Conservation (phyloP, 2,329 filamentous ascomycete species). For the Trichoderma koningii region DNA sequence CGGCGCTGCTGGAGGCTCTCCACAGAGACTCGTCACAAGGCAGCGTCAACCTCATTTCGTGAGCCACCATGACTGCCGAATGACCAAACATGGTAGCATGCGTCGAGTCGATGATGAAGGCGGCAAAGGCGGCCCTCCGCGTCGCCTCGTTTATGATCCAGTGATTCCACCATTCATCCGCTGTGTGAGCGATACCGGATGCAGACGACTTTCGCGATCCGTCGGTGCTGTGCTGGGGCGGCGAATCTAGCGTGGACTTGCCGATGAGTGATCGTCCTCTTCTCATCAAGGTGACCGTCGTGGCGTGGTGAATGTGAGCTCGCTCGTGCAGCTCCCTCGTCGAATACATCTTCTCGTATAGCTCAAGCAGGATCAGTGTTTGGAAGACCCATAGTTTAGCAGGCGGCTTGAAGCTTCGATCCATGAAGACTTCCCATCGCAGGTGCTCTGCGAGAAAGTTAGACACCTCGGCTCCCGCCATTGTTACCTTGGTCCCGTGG, state of each 20-base stretch:
- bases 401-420: slow-evolving; percentile 83
- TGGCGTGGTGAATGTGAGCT: slow-evolving; percentile 95
- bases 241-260: slow-evolving; percentile 79
- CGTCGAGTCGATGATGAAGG: slow-evolving; percentile 92
- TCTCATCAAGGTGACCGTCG: slow-evolving; percentile 92
- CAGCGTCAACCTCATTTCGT: slow-evolving; percentile 87
- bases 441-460: slow-evolving; percentile 91
- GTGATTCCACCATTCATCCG: slow-evolving; percentile 90
- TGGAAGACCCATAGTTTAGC: slow-evolving; percentile 97
- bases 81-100: slow-evolving; percentile 98
- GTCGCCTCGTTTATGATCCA: slow-evolving; percentile 97
- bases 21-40: slow-evolving; percentile 93
- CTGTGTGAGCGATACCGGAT: slow-evolving; percentile 64
- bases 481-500: slow-evolving; percentile 71
- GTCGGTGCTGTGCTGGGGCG: slow-evolving; percentile 64
- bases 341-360: slow-evolving; percentile 98
- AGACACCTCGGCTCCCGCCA: slow-evolving; percentile 77
- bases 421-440: slow-evolving; percentile 95
- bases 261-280: slow-evolving; percentile 89
- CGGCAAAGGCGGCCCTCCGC: slow-evolving; percentile 84
- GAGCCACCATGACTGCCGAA: slow-evolving; percentile 93
- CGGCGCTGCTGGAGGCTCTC: slow-evolving; percentile 84
- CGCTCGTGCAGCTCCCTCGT: slow-evolving; percentile 89
- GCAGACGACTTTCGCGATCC: slow-evolving; percentile 63
- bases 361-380: slow-evolving; percentile 80